phyloP scores from a whole-genome alignment of 208 protist genomes.

The Trypanosoma avium region DNA sequence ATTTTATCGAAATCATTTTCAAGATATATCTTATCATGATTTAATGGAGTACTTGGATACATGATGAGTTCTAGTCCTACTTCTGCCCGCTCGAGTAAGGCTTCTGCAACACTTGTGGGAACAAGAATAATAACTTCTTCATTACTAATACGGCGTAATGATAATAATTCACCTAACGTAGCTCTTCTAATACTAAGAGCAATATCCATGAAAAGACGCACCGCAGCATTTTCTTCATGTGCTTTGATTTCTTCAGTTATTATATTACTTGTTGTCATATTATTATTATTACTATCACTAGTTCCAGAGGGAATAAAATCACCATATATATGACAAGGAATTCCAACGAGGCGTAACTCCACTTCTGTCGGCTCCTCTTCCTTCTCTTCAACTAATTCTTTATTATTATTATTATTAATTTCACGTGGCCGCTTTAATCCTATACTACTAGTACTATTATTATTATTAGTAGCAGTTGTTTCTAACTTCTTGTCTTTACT shows the following conservation, averaged over 20 bases:
- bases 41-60: neutral
- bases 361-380: neutral
- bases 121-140: conserved; percentile 27
- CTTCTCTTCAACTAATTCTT: too few relatives aligned
- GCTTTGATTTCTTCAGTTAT: too few relatives aligned
- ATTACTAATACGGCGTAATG: conserved; percentile 28
- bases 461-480: neutral
- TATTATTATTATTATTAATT: neutral
- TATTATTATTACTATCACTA: too few relatives aligned
- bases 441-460: too few relatives aligned
- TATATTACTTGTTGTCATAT: too few relatives aligned
- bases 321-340: conserved; percentile 16
- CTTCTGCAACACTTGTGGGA: neutral
- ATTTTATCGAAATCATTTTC: too few relatives aligned
- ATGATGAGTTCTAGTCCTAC: neutral
- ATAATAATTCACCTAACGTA: conserved; percentile 24
- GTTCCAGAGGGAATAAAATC: neutral
- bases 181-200: conserved; percentile 18
- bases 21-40: too few relatives aligned
- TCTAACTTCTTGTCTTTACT: neutral
- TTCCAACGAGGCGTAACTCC: conserved; percentile 21
- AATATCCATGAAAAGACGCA: conserved; percentile 26
- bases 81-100: conserved; percentile 14
- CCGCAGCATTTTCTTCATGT: too few relatives aligned
- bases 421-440: conserved; percentile 13